phyloP scores from a whole-genome alignment of 768 basidiomycete species.

The Amanita phalloides region DNA sequence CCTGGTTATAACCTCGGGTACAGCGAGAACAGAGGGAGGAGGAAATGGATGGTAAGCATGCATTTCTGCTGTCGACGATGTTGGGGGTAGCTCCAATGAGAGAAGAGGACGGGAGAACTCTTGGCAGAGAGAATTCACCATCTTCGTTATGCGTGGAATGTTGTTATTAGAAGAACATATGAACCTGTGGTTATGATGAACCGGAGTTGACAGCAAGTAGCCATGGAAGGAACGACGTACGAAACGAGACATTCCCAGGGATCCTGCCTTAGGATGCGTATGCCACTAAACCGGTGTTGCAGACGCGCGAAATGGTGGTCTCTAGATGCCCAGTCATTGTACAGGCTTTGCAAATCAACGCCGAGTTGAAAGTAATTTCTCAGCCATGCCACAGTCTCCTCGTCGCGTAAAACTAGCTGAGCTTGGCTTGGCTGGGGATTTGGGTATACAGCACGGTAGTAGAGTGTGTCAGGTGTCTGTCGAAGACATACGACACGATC shows the following conservation, averaged over 20 bases:
- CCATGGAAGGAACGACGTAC: constrained; percentile 25
- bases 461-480: constrained; percentile 56
- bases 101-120: constrained; percentile 67
- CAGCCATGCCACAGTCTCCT: constrained; percentile 67
- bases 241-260: constrained; percentile 94
- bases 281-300: constrained; percentile 61
- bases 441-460: constrained; percentile 66
- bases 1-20: constrained; percentile 41
- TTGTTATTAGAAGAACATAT: constrained; percentile 98
- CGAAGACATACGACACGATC: constrained; percentile 81
- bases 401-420: constrained; percentile 29
- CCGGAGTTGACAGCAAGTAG: constrained; percentile 19
- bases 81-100: constrained; percentile 20
- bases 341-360: constrained; percentile 58
- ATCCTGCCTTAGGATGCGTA: constrained; percentile 83
- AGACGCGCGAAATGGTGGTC: constrained; percentile 70
- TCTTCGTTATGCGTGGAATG: constrained; percentile 86
- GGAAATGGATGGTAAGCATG: constrained; percentile 76
- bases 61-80: constrained; percentile 20
- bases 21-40: constrained; percentile 54
- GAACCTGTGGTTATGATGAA: constrained; percentile 42
- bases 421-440: constrained; percentile 23
- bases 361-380: constrained; percentile 86
- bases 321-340: constrained; percentile 59
- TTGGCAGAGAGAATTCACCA: constrained; percentile 77